phyloP scores from a whole-genome alignment of 2,329 filamentous ascomycete species.

The Fusarium abutilonis region DNA sequence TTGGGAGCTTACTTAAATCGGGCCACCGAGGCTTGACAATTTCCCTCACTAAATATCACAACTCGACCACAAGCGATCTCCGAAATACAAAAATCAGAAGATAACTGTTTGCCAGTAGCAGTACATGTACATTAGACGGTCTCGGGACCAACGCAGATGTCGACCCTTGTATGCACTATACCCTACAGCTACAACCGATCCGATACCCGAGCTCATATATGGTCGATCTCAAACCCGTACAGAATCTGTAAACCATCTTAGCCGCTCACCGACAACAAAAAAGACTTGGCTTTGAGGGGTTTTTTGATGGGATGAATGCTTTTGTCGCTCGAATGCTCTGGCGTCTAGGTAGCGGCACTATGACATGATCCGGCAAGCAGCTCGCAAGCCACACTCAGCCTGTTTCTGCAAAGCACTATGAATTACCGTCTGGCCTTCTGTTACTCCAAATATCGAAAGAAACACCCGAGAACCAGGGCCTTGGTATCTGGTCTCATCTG shows the following conservation, averaged over 20 bases:
- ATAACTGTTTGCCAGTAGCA: not conserved
- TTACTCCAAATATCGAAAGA: not conserved
- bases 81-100: no score
- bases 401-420: constrained; percentile 3
- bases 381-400: not conserved
- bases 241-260: not conserved
- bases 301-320: not conserved
- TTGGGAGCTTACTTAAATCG: no score
- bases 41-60: no score
- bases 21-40: no score
- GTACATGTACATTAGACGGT: not conserved
- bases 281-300: not conserved
- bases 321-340: not conserved
- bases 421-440: constrained; percentile 1
- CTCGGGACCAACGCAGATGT: not conserved
- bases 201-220: constrained; percentile 9
- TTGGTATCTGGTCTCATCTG: constrained; percentile 18
- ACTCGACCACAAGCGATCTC: no score
- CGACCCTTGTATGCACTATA: constrained; percentile 11
- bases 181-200: constrained; percentile 10
- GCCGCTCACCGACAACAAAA: not conserved
- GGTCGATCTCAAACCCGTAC: not conserved
- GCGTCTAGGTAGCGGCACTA: not conserved
- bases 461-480: constrained; percentile 24
- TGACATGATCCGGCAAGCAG: constrained; percentile 2